Conservation (phyloP, 202 grass and related monocot species). For the Digitaria exilis region DNA sequence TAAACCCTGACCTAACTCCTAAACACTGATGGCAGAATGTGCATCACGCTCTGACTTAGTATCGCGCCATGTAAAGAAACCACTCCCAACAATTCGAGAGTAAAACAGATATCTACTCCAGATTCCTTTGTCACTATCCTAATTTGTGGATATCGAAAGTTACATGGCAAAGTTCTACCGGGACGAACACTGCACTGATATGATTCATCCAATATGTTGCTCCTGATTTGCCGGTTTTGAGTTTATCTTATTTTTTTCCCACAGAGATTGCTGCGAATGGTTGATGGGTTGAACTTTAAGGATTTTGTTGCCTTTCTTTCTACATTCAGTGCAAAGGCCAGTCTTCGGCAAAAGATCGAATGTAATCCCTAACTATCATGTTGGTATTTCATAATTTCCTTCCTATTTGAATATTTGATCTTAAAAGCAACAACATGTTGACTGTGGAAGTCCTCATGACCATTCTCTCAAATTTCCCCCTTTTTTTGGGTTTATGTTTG, state of each 20-base stretch:
- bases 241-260: conserved; percentile 4
- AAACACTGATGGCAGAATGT: neutral
- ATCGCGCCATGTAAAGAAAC: neutral
- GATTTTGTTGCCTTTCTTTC: conserved; percentile 95
- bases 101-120: neutral
- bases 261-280: conserved; percentile 82
- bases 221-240: neutral
- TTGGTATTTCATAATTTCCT: neutral
- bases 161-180: neutral
- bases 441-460: neutral
- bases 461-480: neutral
- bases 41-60: neutral
- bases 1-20: neutral
- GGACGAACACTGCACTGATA: neutral
- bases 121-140: neutral
- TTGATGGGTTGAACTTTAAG: conserved; percentile 95
- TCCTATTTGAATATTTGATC: conserved; percentile 2
- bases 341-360: conserved; percentile 76
- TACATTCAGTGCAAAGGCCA: conserved; percentile 76
- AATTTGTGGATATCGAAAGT: neutral
- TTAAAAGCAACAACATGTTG: neutral
- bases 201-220: neutral
- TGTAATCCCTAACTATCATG: conserved; percentile 46
- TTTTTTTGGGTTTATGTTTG: neutral
- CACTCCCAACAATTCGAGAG: neutral